Evolutionary conservation across 2,329 filamentous ascomycete genomes (phyloP), one percentile per base, ranked within the genome.

Genomic region (Neonectria sp.): DNA sequence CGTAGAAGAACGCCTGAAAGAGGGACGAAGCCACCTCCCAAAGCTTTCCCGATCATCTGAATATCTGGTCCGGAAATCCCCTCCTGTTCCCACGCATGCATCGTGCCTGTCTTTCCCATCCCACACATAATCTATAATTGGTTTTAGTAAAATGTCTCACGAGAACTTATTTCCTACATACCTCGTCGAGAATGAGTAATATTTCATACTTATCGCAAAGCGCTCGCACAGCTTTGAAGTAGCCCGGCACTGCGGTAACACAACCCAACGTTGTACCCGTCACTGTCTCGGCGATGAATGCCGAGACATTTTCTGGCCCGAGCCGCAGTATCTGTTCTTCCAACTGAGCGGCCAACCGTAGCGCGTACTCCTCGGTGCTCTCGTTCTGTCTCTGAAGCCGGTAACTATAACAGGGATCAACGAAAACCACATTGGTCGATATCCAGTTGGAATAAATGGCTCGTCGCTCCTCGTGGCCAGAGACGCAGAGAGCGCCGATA

Each of bases 121-220:
- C 73, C 73, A 21, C 69, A 76, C 71, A 75, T 75, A 29, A 75
- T 72, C 70, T 70, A 52, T 33, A 27, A 27, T 21, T 21, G 21
- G 21, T 21, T 21, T 21, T 40, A 17, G 24, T 21, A 31, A 53
- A 46, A 43, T 21, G 21, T 21, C 21, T 21, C 21, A 21, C 21
- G 21, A 21, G 21, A 21, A 21, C 21, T 21, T 21, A 21, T 21
- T 24, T 40, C 9, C 17, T 3, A 60, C 37, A 13, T 35, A 66
- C 70, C 60, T 70, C 68, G n/a, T 84, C 93, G 0, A 95, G 79
- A 49, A 95, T 91, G 31, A 95, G 83, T 0, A 95, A 86, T 0
- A 90, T 89, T 0, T 91, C 92, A 75, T 95, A 85, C 67, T 88
- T 89, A 55, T 91, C 86, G 76, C 93, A 95, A 2, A 95, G 82